Percentiles rank a stretch among this genome's conserved stretches.
phyloP scores from a whole-genome alignment of 441 rosid species.

The Mallotus repandus region DNA sequence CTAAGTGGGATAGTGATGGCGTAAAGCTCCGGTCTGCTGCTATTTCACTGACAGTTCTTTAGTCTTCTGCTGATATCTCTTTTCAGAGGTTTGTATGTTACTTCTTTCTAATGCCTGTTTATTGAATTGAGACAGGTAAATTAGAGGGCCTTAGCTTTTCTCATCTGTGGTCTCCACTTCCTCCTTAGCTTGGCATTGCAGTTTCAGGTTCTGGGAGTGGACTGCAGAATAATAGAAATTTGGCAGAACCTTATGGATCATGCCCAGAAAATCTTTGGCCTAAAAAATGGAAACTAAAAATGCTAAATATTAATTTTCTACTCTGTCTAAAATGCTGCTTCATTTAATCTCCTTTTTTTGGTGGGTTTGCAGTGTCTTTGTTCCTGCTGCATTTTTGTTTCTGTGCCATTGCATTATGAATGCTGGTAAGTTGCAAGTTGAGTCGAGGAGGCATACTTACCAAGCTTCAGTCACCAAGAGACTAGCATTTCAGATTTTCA shows the following conservation, averaged over 20 bases:
- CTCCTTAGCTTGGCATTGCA: too few relatives aligned
- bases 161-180: not conserved
- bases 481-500: too few relatives aligned
- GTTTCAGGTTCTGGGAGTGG: not conserved
- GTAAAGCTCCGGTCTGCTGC: constrained; percentile 88
- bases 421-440: not conserved
- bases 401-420: not conserved
- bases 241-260: not conserved
- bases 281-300: too few relatives aligned
- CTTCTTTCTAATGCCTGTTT: not conserved
- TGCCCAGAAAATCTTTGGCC: not conserved
- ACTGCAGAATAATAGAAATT: not conserved
- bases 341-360: not conserved
- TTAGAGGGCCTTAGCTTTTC: not conserved
- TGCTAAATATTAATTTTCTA: not conserved
- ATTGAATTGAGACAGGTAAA: not conserved
- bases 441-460: not conserved
- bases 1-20: constrained; percentile 79
- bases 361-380: not conserved
- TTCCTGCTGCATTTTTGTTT: not conserved
- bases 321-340: not conserved
- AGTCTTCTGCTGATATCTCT: constrained; percentile 18
- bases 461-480: too few relatives aligned
- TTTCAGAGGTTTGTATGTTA: constrained; percentile 28
- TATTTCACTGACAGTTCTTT: constrained; percentile 61